A percentile compares a stretch with the other conserved stretches of the same genome.
phyloP scores from a whole-genome alignment of 345 rosid genomes.

The Moringa oleifera region DNA sequence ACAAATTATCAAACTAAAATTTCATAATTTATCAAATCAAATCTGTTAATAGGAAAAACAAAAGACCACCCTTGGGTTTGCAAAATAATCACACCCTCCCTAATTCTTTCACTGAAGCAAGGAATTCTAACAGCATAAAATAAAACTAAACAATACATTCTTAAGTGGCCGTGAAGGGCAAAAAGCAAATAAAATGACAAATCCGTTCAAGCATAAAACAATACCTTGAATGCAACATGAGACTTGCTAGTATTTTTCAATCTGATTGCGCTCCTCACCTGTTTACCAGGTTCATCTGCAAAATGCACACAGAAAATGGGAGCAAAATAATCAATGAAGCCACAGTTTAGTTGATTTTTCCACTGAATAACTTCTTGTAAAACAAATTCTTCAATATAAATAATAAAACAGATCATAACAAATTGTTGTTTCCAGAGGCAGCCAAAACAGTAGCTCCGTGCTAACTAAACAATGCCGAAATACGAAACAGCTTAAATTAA shows the following conservation, averaged over 20 bases:
- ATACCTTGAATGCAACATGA: conserved; percentile 91
- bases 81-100: too few relatives aligned
- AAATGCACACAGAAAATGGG: not conserved
- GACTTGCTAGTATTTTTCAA: conserved; percentile 85
- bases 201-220: not conserved
- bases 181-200: too few relatives aligned
- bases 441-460: not conserved
- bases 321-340: not conserved
- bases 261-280: conserved; percentile 81
- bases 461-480: not conserved
- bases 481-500: too few relatives aligned
- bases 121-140: too few relatives aligned
- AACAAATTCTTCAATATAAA: not conserved
- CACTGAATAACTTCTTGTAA: not conserved
- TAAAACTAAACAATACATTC: too few relatives aligned
- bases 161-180: too few relatives aligned
- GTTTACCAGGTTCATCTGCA: conserved; percentile 92
- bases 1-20: too few relatives aligned
- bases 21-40: too few relatives aligned
- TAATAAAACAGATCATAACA: too few relatives aligned
- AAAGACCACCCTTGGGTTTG: too few relatives aligned
- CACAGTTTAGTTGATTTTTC: not conserved
- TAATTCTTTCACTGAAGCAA: too few relatives aligned
- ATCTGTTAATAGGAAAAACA: too few relatives aligned
- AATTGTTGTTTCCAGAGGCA: not conserved